Conservation (phyloP, 2,329 filamentous ascomycete species). For the Cadophora malorum region DNA sequence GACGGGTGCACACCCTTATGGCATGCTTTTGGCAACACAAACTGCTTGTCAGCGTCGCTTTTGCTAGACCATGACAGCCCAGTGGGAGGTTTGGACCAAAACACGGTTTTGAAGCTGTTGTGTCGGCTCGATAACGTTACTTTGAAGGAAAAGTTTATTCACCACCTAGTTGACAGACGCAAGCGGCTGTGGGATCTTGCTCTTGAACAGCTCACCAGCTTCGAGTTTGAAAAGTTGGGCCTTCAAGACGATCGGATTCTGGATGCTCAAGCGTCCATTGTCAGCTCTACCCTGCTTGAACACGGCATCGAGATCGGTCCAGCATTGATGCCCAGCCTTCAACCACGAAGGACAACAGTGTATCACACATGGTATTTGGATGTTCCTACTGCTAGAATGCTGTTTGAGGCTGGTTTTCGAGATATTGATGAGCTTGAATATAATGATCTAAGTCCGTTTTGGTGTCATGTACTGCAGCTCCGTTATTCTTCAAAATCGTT, state of each 20-base stretch:
- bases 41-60: neutral
- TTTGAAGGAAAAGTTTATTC: neutral
- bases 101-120: neutral
- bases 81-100: neutral
- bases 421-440: neutral
- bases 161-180: neutral
- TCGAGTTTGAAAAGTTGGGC: neutral
- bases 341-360: neutral
- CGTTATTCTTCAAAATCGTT: neutral
- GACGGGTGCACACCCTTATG: neutral
- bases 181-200: slow-evolving; percentile 1
- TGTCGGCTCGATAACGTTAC: neutral
- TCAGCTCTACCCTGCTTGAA: neutral
- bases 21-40: neutral
- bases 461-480: neutral
- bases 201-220: neutral
- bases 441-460: neutral
- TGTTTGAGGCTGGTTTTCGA: slow-evolving; percentile 7
- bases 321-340: neutral
- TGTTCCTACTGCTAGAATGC: neutral
- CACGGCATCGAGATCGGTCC: neutral
- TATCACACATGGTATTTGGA: neutral
- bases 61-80: slow-evolving; percentile 11
- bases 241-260: neutral
- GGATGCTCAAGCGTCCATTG: neutral